Conservation (phyloP, 179 eudicot genomes). For the Vitellaria paradoxa region DNA sequence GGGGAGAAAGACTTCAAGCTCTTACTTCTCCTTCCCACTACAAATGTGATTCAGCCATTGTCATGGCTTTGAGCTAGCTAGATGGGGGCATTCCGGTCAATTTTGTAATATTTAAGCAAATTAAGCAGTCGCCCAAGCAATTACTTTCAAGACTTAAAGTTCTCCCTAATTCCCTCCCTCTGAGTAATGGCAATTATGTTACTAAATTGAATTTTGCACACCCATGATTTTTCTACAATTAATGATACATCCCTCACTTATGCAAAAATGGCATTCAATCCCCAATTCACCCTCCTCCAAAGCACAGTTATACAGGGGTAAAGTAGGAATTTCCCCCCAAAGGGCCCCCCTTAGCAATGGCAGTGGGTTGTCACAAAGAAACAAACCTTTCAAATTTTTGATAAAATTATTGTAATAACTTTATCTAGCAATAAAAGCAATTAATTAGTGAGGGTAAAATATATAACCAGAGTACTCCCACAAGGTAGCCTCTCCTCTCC, state of each 20-base stretch:
- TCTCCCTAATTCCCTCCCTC: slow-evolving; percentile 16
- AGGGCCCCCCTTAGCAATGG: too few relatives aligned
- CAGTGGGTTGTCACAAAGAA: too few relatives aligned
- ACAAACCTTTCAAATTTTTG: too few relatives aligned
- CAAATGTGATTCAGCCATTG: not conserved
- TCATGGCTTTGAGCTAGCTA: not conserved
- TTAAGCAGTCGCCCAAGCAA: not conserved
- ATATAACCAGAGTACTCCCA: too few relatives aligned
- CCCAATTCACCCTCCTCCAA: not conserved
- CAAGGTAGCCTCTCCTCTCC: not conserved
- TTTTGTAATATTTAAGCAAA: too few relatives aligned
- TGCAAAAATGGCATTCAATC: not conserved
- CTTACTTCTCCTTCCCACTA: too few relatives aligned
- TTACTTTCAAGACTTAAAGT: slow-evolving; percentile 10
- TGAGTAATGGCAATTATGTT: not conserved
- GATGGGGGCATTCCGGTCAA: too few relatives aligned
- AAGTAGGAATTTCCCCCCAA: not conserved
- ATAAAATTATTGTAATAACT: too few relatives aligned
- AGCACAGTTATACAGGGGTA: not conserved
- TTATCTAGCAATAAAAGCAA: not conserved
- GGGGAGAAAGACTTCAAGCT: too few relatives aligned
- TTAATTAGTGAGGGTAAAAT: not conserved
- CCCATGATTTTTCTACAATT: not conserved
- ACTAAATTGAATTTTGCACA: not conserved
- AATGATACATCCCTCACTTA: not conserved